These are phyloP conservation scores for Cladosporium sp. DNA, from an alignment of 2,329 filamentous ascomycete species.

Conservation along the genomic window DNA sequence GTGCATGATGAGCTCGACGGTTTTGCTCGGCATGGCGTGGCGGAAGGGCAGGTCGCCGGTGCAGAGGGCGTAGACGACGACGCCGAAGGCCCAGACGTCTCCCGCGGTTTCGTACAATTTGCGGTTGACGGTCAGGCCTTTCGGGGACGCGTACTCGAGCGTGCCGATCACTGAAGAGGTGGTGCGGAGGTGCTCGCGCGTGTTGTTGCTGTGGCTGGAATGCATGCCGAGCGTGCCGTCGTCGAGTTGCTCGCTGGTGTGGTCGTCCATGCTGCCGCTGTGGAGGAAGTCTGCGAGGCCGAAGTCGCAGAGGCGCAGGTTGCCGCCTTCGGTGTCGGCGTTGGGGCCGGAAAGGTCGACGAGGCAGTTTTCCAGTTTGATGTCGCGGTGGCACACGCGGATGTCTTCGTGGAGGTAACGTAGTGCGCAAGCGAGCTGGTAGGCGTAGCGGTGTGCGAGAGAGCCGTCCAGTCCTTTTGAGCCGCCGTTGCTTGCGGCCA, in stretches of 20 bases:
- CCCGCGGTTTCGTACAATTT: conserved; percentile 50
- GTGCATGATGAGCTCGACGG: conserved; percentile 55
- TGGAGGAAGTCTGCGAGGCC: conserved; percentile 65
- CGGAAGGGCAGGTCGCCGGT: conserved; percentile 61
- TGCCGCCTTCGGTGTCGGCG: conserved; percentile 48
- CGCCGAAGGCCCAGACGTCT: conserved; percentile 65
- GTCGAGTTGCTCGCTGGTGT: conserved; percentile 6
- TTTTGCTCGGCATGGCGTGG: conserved; percentile 55
- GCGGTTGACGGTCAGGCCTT: conserved; percentile 40
- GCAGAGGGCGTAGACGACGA: conserved; percentile 58
- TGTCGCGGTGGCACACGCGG: conserved; percentile 61
- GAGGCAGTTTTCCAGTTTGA: conserved; percentile 67
- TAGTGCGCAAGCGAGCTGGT: conserved; percentile 60
- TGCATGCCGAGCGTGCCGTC: neutral
- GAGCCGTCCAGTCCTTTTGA: conserved; percentile 42
- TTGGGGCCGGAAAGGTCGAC: conserved; percentile 50
- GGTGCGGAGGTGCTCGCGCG: conserved; percentile 12
- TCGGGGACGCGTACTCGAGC: conserved; percentile 52
- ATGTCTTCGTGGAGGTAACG: conserved; percentile 66
- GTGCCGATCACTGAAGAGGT: conserved; percentile 53
- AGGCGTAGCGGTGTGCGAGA: conserved; percentile 57
- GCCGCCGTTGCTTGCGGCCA: conserved; percentile 22
- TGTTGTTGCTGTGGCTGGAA: neutral
- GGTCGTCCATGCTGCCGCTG: conserved; percentile 38
- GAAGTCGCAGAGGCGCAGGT: conserved; percentile 63